Evolutionary conservation across 768 basidiomycete genomes (phyloP).

Genomic region (Xerocomellus dryophilus): DNA sequence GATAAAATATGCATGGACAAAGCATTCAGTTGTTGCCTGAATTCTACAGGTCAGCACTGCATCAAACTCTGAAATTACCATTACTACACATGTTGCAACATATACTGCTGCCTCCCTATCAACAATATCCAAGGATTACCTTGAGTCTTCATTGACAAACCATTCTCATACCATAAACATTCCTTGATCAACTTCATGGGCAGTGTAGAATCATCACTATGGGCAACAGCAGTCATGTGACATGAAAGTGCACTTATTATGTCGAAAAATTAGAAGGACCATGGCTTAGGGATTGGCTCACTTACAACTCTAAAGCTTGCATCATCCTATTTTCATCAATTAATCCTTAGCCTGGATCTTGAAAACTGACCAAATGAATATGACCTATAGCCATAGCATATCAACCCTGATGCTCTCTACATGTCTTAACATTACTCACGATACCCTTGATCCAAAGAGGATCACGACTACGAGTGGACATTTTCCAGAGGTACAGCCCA

Average conservation of each 20-base stretch:
- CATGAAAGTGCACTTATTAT: constrained; percentile 14
- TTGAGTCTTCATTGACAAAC: neutral
- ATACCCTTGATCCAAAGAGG: constrained; percentile 21
- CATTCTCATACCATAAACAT: constrained; percentile 6
- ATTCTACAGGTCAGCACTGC: constrained; percentile 1
- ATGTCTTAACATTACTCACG: constrained; percentile 6
- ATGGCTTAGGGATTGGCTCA: neutral
- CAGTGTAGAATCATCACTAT: neutral
- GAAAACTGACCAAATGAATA: constrained; percentile 22
- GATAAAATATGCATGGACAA: constrained; percentile 25
- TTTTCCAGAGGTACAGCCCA: constrained; percentile 21
- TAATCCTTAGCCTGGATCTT: neutral
- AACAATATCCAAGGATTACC: neutral
- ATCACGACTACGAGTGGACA: constrained; percentile 14
- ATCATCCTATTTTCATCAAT: constrained; percentile 15
- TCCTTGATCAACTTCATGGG: neutral
- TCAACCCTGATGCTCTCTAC: neutral
- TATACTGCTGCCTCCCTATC: constrained; percentile 13
- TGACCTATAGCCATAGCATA: constrained; percentile 8
- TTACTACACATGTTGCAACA: constrained; percentile 18
- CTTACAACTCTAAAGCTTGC: constrained; percentile 20
- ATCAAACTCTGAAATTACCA: neutral
- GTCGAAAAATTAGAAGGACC: neutral
- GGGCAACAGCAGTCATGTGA: constrained; percentile 7
- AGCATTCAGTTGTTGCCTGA: constrained; percentile 18